phyloP scores from a whole-genome alignment of 2,329 filamentous ascomycete genomes.

The Hysterium pulicare region DNA sequence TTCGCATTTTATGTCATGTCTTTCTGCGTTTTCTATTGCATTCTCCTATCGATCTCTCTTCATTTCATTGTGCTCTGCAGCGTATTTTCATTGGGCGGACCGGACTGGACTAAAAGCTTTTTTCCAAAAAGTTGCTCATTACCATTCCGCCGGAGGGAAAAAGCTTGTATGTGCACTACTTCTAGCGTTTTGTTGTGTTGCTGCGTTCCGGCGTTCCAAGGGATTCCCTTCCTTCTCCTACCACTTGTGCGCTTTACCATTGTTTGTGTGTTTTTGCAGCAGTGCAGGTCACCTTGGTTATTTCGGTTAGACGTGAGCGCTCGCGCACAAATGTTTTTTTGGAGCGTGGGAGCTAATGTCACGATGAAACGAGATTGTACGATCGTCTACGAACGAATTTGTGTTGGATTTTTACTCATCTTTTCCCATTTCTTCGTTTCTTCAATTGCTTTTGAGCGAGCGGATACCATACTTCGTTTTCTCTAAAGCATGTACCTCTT shows the following conservation, averaged over 20 bases:
- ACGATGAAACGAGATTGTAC: conserved; percentile 12
- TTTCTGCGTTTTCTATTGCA: background rate
- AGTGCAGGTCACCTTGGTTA: conserved; percentile 29
- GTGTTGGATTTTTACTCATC: background rate
- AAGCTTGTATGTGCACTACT: conserved; percentile 10
- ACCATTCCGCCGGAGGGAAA: conserved; percentile 11
- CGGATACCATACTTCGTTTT: background rate
- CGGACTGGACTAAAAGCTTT: conserved; percentile 21
- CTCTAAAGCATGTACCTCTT: background rate
- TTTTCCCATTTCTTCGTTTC: background rate
- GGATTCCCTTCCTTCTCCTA: conserved; percentile 13
- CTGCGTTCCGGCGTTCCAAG: conserved; percentile 16
- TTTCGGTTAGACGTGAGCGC: conserved; percentile 29
- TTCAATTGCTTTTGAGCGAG: background rate
- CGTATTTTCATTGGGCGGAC: conserved; percentile 14
- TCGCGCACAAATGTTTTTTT: conserved; percentile 30
- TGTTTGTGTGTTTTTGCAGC: conserved; percentile 23
- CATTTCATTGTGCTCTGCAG: conserved; percentile 5
- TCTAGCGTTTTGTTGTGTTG: conserved; percentile 11
- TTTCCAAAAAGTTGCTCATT: conserved; percentile 13
- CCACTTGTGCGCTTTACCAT: conserved; percentile 8
- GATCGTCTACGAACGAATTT: conserved; percentile 22
- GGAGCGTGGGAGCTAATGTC: conserved; percentile 12
- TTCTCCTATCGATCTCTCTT: background rate
- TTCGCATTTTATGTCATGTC: background rate